Base-by-base conservation (phyloP, 2,329 filamentous ascomycete genomes). In the Zasmidium citrigriseum region DNA sequence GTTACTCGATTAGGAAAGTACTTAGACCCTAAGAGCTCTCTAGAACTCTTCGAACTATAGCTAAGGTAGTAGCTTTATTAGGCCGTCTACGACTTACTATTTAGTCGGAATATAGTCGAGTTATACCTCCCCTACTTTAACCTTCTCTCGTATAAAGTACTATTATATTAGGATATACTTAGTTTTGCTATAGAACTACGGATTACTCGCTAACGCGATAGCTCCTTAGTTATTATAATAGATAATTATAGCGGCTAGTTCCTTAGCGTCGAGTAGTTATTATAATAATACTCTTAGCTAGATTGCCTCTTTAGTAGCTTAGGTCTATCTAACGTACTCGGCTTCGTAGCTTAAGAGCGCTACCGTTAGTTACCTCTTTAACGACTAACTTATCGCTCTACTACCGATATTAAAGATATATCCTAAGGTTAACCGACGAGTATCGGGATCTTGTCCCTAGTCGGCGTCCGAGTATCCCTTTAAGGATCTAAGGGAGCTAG, bases 401-500 rank as follows among this genome's bases (percentile, higher is more conserved):
- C 63, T 64, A 1, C 59, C 61, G 2, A 68, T 51, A 25, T 54
- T 64, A 54, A 70, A 68, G 1, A 68, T 2, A 47, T 63, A 70
- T 41, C 67, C 65, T 3, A 57, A 45, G 2, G 66, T 68, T 3
- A 59, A 70, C 46, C 60, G 60, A 46, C 64, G 14, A 20, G 62
- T 68, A 11, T 59, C 56, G 2, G 4, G 20, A 57, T 55, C 27
- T 34, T 55, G 27, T 4, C 59, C 68, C 52, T 47, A 70, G 52
- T 69, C 51, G 11, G 64, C 52, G 41, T 72, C 65, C 0, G 56
- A 60, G 24, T 58, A 71, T n/a, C 68, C 65, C 25, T 29, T 50
- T 1, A 68, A 27, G 24, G 1, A 44, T 46, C 38, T 25, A 51
- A 63, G 46, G 23, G 60, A 22, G 3, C 46, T 46, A 16, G 34